These are phyloP conservation scores for Kalmanozyma brasiliensis DNA, from an alignment of 1,284 basidiomycete species.

Conservation along the genomic window DNA sequence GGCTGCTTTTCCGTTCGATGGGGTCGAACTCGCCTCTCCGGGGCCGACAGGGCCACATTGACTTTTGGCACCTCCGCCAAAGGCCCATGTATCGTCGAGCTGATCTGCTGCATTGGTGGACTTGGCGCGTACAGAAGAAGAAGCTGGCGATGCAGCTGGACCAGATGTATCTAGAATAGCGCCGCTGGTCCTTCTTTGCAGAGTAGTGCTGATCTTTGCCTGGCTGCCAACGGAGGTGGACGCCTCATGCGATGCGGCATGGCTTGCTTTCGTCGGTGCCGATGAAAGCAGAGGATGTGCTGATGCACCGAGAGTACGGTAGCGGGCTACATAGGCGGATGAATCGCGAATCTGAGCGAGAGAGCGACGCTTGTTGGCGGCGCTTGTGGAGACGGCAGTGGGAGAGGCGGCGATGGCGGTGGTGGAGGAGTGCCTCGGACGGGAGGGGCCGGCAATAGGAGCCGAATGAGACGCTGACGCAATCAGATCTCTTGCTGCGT, in stretches of 20 bases:
- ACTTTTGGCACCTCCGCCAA: conserved; percentile 50
- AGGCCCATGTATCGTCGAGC: conserved; percentile 48
- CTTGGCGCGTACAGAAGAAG: conserved; percentile 18
- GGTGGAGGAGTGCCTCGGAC: conserved; percentile 35
- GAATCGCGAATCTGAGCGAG: conserved; percentile 47
- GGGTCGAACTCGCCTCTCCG: background rate
- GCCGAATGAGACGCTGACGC: conserved; percentile 12
- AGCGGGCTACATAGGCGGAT: conserved; percentile 40
- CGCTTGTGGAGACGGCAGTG: conserved; percentile 6
- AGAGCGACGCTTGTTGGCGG: conserved; percentile 17
- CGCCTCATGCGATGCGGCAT: background rate
- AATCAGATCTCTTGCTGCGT: conserved; percentile 36
- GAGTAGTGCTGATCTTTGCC: conserved; percentile 18
- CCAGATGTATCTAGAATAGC: conserved; percentile 19
- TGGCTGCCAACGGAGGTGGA: conserved; percentile 8
- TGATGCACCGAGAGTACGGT: conserved; percentile 39
- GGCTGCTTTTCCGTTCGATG: conserved; percentile 15
- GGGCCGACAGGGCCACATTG: conserved; percentile 39
- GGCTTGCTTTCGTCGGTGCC: conserved; percentile 11
- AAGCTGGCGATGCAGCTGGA: conserved; percentile 16
- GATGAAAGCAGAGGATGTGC: conserved; percentile 36
- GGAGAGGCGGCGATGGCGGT: conserved; percentile 23
- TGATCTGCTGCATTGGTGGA: conserved; percentile 33
- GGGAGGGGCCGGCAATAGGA: conserved; percentile 26
- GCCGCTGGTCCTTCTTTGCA: conserved; percentile 4